Percentiles rank a stretch among this genome's conserved stretches.
Evolutionary conservation across 1,284 basidiomycete genomes (phyloP).

Genomic region (Naganishia sp.): DNA sequence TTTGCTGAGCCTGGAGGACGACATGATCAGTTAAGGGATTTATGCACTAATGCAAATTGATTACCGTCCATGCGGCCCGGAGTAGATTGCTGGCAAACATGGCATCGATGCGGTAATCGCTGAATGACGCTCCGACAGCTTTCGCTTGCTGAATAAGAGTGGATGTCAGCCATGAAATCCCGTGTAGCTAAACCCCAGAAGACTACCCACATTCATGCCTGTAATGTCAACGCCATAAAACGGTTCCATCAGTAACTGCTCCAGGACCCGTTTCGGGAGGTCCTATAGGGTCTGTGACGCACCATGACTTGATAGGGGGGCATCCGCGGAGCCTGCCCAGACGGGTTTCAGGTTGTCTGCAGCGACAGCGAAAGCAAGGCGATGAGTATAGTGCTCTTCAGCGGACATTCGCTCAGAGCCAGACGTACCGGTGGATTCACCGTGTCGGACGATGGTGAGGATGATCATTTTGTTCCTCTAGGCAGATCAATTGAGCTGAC

Average conservation of each 20-base stretch:
- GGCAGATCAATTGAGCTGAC: too few species aligned
- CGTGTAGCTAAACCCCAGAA: constrained; percentile 17
- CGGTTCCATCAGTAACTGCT: background rate
- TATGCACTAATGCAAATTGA: too few species aligned
- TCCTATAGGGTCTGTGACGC: constrained; percentile 40
- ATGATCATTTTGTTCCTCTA: constrained; percentile 49
- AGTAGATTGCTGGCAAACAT: constrained; percentile 79
- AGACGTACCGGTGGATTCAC: constrained; percentile 71
- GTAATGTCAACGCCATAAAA: constrained; percentile 9
- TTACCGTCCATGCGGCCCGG: constrained; percentile 62
- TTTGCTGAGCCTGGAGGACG: constrained; percentile 48
- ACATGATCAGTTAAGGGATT: too few species aligned
- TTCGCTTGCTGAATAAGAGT: constrained; percentile 68
- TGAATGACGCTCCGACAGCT: constrained; percentile 68
- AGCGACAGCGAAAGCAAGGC: background rate
- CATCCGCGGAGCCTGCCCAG: constrained; percentile 85
- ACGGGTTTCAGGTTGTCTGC: constrained; percentile 53
- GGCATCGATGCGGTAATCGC: constrained; percentile 62
- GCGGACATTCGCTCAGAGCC: background rate
- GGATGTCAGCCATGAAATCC: background rate
- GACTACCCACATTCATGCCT: constrained; percentile 65
- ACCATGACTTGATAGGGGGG: constrained; percentile 81
- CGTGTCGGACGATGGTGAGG: constrained; percentile 62
- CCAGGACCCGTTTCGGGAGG: constrained; percentile 13
- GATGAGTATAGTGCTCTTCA: too few species aligned